Evolutionary conservation across 805 yeast species (phyloP), one percentile per base, ranked within the genome.

Genomic region (Candida qinlingensis): DNA sequence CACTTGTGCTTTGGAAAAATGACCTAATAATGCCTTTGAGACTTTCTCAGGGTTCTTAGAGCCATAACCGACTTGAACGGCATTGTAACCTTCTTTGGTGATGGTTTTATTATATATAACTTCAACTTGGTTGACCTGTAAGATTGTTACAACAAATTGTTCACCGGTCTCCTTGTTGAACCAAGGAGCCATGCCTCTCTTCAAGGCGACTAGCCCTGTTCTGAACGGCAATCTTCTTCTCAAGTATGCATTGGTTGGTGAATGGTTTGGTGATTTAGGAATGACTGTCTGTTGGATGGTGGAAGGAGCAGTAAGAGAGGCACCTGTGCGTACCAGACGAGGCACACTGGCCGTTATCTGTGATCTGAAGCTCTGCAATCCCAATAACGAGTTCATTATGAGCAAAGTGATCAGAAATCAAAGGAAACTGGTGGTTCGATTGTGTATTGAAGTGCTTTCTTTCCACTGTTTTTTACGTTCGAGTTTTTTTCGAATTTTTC

Each of bases 101-200:
- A 74, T 60, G 4, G 92, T 85, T 64, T 85, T 87, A 59, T 79
- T 80, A 61, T 77, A 76, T 13, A 85, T 68, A 13, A 94, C 98
- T 70, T 94, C 98, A 54, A 88, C 87, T 48, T 91, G 80, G 64
- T 90, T 86, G 51, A 94, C 77, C 63, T 90, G 95, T 38, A 94
- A 71, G 7, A 94, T 86, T 4, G 99, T 94, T 43, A 95, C 94
- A 3, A 96, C 91, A 47, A 75, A 66, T 53, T 81, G 81, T 46
- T 72, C 73, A 29, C 97, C 98, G 11, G 74, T 74, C 36, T 69
- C 68, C 30, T 77, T 76, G 53, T 83, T 83, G 61, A 77, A 92
- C 77, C 81, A 87, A 12, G 94, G 81, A 44, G 90, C 81, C 97
- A 92, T 92, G 13, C 97, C 98, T 50, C 85, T 74, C 64, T 94